A percentile compares a stretch with the other conserved stretches of the same genome.
phyloP scores from a whole-genome alignment of 805 yeast species.

The Starmerella sirachaensis region DNA sequence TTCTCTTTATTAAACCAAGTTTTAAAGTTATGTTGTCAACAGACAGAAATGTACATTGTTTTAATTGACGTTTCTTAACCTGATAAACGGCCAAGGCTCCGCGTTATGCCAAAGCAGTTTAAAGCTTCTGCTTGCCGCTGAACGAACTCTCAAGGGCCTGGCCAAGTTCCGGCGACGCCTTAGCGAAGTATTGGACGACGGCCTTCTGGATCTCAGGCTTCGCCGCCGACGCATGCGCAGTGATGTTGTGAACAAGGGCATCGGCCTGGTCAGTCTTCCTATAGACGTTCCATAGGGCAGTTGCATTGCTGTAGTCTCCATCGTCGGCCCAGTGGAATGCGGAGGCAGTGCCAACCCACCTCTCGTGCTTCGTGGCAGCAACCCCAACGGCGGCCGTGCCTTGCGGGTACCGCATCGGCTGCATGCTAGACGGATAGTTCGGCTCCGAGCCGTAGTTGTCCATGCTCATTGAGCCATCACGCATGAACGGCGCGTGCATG shows the following conservation, averaged over 20 bases:
- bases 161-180: conserved; percentile 61
- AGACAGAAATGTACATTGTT: too few species aligned
- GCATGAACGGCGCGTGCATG: conserved; percentile 35
- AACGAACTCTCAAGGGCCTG: conserved; percentile 33
- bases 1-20: too few species aligned
- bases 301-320: conserved; percentile 66
- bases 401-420: conserved; percentile 28
- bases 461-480: conserved; percentile 51
- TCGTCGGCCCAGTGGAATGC: conserved; percentile 81
- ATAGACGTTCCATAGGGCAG: conserved; percentile 64
- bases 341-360: conserved; percentile 70
- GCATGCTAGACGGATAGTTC: conserved; percentile 38
- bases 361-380: conserved; percentile 44
- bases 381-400: conserved; percentile 14
- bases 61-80: too few species aligned
- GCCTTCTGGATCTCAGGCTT: conserved; percentile 64
- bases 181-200: conserved; percentile 62
- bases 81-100: too few species aligned
- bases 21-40: too few species aligned
- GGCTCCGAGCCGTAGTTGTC: conserved; percentile 41
- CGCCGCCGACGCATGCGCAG: conserved; percentile 59
- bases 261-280: conserved; percentile 73
- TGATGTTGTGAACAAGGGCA: conserved; percentile 71
- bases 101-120: not conserved
- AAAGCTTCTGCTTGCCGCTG: conserved; percentile 3